Percentiles rank a stretch among this genome's conserved stretches.
Conservation (phyloP, 1,284 basidiomycete species). For the Volvariella volvacea region DNA sequence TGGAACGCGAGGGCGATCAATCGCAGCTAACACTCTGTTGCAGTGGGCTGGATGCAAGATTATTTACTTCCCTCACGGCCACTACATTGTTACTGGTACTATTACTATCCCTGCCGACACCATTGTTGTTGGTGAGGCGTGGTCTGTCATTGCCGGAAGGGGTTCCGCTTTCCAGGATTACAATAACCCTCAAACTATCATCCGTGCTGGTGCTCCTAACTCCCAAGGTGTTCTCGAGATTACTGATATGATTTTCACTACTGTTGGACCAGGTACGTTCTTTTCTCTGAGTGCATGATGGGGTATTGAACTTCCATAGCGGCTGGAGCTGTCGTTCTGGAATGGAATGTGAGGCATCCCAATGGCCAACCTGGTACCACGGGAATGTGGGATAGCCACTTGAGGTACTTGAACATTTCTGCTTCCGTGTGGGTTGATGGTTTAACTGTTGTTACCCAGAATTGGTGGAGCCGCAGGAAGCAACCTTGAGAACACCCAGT, state of each 20-base stretch:
- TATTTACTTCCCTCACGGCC: constrained; percentile 71
- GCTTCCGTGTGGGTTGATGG: constrained; percentile 12
- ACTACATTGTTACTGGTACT: constrained; percentile 67
- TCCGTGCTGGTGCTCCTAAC: constrained; percentile 48
- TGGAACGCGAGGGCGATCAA: too few species aligned
- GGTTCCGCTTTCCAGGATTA: constrained; percentile 53
- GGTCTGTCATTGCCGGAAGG: constrained; percentile 66
- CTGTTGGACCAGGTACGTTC: constrained; percentile 45
- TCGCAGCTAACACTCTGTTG: background rate
- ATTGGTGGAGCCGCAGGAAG: constrained; percentile 39
- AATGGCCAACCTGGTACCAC: constrained; percentile 49
- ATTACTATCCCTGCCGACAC: constrained; percentile 67
- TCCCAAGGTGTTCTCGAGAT: constrained; percentile 51
- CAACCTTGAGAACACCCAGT: constrained; percentile 41
- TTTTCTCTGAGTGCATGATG: background rate
- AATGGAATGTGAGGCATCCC: constrained; percentile 66
- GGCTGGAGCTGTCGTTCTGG: constrained; percentile 60
- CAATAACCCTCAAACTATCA: constrained; percentile 46
- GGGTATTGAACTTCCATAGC: constrained; percentile 24
- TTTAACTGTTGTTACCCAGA: constrained; percentile 13
- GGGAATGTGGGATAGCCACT: constrained; percentile 70
- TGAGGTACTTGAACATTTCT: constrained; percentile 27
- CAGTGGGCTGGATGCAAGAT: constrained; percentile 70
- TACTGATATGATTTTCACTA: constrained; percentile 51
- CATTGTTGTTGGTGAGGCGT: constrained; percentile 69